Evolutionary conservation across 2,329 filamentous ascomycete species (phyloP), one percentile per base, ranked within the genome.

Genomic region (Didymosphaeria variabile): DNA sequence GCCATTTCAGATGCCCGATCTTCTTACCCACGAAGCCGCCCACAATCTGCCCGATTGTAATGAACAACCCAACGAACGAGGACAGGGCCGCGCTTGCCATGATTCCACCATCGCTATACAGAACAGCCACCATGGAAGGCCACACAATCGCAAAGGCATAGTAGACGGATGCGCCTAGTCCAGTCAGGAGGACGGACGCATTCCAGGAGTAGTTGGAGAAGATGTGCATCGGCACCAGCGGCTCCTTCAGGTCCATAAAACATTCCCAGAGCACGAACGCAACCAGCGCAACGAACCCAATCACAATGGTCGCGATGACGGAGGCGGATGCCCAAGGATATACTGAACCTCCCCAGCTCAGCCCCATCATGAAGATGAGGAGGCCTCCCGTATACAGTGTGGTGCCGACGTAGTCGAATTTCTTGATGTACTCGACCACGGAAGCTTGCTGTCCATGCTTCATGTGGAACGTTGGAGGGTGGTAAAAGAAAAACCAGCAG

Each of bases 241-340:
- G 78, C 62, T 80, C 76, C 45, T 74, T 70, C 7, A 61, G 34
- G 26, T 57, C 42, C 9, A 50, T 42, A 15, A 36, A 62, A 29
- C 57, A 56, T 79, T 88, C 85, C 84, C 85, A 88, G 2, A 81
- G 49, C 31, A 86, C 66, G 64, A 85, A 88, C 0, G 74, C 70
- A 0, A 84, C 79, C 32, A 86, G 74, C 13, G 80, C 78, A 1
- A 79, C 59, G 38, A 86, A 47, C 0, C 86, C 86, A 2, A 86
- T 64, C 0, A 82, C 74, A 1, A 88, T 72, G 0, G 85, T 83
- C 0, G 79, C 76, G 26, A 87, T 78, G 6, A 87, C 79, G 51
- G 81, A 80, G 15, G 83, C 82, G 1, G 80, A 81, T 17, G 74
- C 71, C 86, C 86, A 87, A 5, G 59, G 45, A 29, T 61, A 59